Evolutionary conservation across 2,329 filamentous ascomycete genomes (phyloP), one percentile per base, ranked within the genome.

Genomic region (Botrytis pseudocinerea): DNA sequence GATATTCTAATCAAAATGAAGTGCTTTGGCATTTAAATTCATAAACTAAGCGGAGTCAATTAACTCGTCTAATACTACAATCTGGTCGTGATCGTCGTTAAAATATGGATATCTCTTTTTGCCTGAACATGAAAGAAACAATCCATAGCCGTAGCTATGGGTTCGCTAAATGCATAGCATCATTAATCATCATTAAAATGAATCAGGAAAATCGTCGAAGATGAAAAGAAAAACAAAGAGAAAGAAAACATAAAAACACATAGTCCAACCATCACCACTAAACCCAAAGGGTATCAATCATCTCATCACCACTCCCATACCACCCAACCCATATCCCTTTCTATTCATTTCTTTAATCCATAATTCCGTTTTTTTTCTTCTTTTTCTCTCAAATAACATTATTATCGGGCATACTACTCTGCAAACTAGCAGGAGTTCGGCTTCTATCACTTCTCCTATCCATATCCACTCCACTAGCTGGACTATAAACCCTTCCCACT

Each of bases 371-470:
- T 57, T 69, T 69, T 40, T 28, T 28, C 42, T 40, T 12, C 25
- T 20, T 25, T 68, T 9, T 14, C 6, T 72, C 78, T 75, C 76
- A 79, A 69, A 78, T 74, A 42, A 78, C 75, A 66, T 74, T 78
- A 35, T 71, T 73, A 40, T 75, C 76, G 60, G 79, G 80, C 78
- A 81, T 80, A 60, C 73, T 79, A 62, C 80, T 81, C 74, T 80
- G 79, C 76, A 80, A 78, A 73, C 78, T 80, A 64, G 79, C 57
- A 60, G 60, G 69, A 12, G 65, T 71, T 46, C 65, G 38, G 42
- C 75, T 76, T 18, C 77, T 78, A 25, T 72, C 74, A 69, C 72
- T 69, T 70, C 57, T 73, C 71, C 60, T 71, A n/a, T 73, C 71
- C 16, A 42, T 73, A 28, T 75, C 79, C 48, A 16, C 32, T n/a